Conservation (phyloP, 2,329 filamentous ascomycete species). For the Pseudocercospora cruenta region DNA sequence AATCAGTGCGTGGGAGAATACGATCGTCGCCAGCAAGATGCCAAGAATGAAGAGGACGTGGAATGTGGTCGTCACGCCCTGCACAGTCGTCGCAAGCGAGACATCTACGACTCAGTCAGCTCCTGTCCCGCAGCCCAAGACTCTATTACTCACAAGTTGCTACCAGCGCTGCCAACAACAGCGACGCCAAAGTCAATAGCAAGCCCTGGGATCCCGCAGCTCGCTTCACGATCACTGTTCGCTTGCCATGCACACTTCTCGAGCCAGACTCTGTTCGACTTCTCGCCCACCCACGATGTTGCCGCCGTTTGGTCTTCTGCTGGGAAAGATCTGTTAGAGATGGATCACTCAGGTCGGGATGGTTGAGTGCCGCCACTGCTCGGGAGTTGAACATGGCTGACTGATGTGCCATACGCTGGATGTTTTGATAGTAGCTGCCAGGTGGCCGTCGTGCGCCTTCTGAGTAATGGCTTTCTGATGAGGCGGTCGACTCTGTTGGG, state of each 20-base stretch:
- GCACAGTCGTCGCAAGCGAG: conserved; percentile 68
- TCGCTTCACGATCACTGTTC: conserved; percentile 15
- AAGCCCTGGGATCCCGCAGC: conserved; percentile 22
- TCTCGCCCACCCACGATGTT: conserved; percentile 25
- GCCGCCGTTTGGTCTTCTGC: conserved; percentile 30
- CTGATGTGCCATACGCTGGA: conserved; percentile 31
- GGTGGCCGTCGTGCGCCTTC: conserved; percentile 27
- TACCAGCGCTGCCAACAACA: conserved; percentile 36
- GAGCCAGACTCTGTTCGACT: conserved; percentile 14
- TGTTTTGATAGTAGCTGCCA: conserved; percentile 25
- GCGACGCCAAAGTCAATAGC: conserved; percentile 31
- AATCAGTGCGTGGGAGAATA: conserved; percentile 80
- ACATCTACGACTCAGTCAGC: conserved; percentile 61
- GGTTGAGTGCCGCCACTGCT: conserved; percentile 34
- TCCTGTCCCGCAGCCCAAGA: not conserved
- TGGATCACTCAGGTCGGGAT: conserved; percentile 37
- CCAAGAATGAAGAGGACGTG: conserved; percentile 79
- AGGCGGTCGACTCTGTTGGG: conserved; percentile 21
- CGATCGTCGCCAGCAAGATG: conserved; percentile 71
- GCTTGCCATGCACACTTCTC: conserved; percentile 10
- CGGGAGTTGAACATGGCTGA: conserved; percentile 35
- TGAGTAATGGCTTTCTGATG: conserved; percentile 5
- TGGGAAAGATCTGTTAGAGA: conserved; percentile 34
- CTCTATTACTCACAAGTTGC: conserved; percentile 37
- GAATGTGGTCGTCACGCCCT: conserved; percentile 69